Percentiles rank a stretch among this genome's conserved stretches.
These are phyloP conservation scores for Exobasidium rhododendri DNA, from an alignment of 1,284 basidiomycete genomes.

Conservation along the genomic window DNA sequence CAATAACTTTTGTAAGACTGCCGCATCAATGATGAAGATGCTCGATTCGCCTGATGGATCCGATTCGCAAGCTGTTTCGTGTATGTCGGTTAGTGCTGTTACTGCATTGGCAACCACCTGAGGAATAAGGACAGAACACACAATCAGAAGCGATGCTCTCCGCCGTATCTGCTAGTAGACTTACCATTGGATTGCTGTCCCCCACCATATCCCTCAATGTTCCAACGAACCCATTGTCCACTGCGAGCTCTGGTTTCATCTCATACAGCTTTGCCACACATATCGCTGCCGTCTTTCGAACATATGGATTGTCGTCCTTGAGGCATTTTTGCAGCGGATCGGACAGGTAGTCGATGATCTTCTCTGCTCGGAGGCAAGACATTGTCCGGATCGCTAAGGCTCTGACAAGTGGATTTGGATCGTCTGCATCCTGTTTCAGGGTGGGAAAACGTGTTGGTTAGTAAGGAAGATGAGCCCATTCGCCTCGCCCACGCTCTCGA, in stretches of 20 bases:
- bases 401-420: conserved; percentile 90
- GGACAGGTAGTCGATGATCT: conserved; percentile 97
- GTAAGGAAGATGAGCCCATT: background rate
- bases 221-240: conserved; percentile 91
- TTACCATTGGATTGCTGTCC: conserved; percentile 91
- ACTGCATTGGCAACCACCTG: conserved; percentile 85
- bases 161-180: background rate
- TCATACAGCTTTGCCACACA: conserved; percentile 95
- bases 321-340: conserved; percentile 88
- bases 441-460: background rate
- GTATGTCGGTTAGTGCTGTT: conserved; percentile 89
- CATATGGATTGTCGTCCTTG: conserved; percentile 92
- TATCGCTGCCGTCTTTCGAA: conserved; percentile 81
- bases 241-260: conserved; percentile 87
- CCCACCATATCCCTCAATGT: conserved; percentile 80
- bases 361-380: conserved; percentile 93
- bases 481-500: background rate
- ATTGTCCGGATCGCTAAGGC: conserved; percentile 96
- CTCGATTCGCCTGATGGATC: conserved; percentile 56
- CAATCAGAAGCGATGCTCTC: background rate
- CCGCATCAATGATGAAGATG: conserved; percentile 75
- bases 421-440: conserved; percentile 94
- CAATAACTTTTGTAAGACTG: conserved; percentile 81
- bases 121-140: conserved; percentile 18
- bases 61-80: conserved; percentile 58